Percentiles rank a stretch among this genome's conserved stretches.
These are phyloP conservation scores for Stellera chamaejasme DNA, from an alignment of 345 rosid genomes.

Conservation along the genomic window DNA sequence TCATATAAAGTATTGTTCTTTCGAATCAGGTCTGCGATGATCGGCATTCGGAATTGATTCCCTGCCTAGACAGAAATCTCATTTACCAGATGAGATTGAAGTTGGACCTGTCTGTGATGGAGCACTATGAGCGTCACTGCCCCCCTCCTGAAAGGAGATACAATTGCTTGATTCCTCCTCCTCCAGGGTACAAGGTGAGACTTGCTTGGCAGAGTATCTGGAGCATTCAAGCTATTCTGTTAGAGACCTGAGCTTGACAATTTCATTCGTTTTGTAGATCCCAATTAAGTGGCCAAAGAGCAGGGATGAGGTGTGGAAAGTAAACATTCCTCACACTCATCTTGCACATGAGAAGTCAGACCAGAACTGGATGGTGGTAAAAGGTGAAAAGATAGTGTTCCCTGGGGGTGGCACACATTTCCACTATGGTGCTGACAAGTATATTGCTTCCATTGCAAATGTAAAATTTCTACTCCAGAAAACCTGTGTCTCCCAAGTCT, in stretches of 20 bases:
- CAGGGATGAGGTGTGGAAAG: conserved; percentile 99
- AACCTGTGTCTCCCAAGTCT: background rate
- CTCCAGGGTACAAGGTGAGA: conserved; percentile 81
- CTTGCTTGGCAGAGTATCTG: background rate
- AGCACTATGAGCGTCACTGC: conserved; percentile 97
- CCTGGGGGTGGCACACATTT: conserved; percentile 99
- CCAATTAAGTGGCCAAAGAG: conserved; percentile 99
- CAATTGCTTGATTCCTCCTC: conserved; percentile 99
- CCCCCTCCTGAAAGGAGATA: conserved; percentile 88
- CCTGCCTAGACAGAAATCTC: conserved; percentile 85
- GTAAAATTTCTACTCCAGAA: conserved; percentile 34
- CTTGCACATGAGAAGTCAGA: conserved; percentile 98
- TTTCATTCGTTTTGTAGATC: conserved; percentile 34
- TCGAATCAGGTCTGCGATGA: conserved; percentile 84
- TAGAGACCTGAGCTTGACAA: conserved; percentile 1
- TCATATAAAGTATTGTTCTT: conserved; percentile 6
- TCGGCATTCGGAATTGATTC: conserved; percentile 89
- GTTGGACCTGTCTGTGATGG: conserved; percentile 91
- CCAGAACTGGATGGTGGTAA: conserved; percentile 99
- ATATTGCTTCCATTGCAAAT: conserved; percentile 88
- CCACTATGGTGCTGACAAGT: conserved; percentile 97
- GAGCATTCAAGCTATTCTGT: background rate
- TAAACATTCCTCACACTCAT: conserved; percentile 97
- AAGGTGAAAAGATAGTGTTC: conserved; percentile 87
- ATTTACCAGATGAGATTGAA: conserved; percentile 94